Evolutionary conservation across 495 filamentous ascomycete genomes (phyloP), one percentile per base, ranked within the genome.

Genomic region (Aspergillus funiculosus): DNA sequence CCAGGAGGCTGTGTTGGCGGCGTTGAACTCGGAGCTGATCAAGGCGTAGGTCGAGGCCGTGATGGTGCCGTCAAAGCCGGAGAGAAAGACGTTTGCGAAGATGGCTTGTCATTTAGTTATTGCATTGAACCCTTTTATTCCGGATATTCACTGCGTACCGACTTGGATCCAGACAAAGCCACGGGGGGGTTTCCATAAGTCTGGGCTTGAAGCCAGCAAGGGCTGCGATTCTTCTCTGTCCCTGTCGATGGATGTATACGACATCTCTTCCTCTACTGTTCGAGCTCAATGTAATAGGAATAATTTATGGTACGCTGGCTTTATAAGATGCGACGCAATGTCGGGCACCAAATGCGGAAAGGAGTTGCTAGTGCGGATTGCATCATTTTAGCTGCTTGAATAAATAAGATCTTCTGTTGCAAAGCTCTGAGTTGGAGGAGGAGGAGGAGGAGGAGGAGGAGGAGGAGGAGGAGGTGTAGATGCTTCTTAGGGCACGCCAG

Each of bases 21-120:
- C 75, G 29, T 78, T 71, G 61, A 86, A 86, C 48, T 85, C 80
- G 21, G 83, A 86, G 51, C 75, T 78, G 54, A 85, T 85, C 11
- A 82, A 65, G 6, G 78, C 78, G 41, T 83, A 83, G 3, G 79
- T 83, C 7, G 79, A 74, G 0, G 79, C 79, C 1, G 79, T 83
- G 54, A 83, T 83, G 14, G 79, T 85, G 9, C 78, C 75, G 49
- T 83, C 80, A 50, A 83, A 82, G 6, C 78, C 81, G 22, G 74
- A 73, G 9, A 85, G 71, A 38, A 85, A 83, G 3, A 84, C 78
- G 37, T 82, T 82, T 18, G 77, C 71, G 70, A 83, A 79, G 53
- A 82, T 80, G 7, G 77, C 76, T 61, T 40, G 5, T 20, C 19
- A 6, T 27, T 48, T 19, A 36, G 22, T 41, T 46, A 22, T 3